Evolutionary conservation across 192 early-diverging fungal genomes (phyloP).

Genomic region (Coemansia guatemalensis): DNA sequence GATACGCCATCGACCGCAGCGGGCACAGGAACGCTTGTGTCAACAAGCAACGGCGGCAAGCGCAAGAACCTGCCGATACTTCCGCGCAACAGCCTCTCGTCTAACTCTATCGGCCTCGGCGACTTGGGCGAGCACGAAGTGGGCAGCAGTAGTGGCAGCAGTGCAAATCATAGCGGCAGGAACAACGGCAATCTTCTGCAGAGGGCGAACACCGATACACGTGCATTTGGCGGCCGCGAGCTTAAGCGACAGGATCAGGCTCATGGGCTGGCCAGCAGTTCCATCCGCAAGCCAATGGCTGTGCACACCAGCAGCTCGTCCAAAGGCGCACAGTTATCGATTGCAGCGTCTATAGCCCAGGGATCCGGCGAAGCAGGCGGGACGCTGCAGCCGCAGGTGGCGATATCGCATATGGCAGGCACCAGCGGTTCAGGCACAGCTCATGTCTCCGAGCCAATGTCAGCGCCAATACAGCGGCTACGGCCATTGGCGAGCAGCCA

Average conservation of each 20-base stretch:
- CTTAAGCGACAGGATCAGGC: conserved; percentile 7
- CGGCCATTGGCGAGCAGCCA: conserved; percentile 33
- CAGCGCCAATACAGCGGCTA: conserved; percentile 38
- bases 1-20: conserved; percentile 8
- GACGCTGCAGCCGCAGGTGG: neutral
- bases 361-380: conserved; percentile 2
- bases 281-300: conserved; percentile 28
- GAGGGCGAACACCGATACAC: conserved; percentile 43
- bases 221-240: conserved; percentile 21
- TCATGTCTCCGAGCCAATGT: conserved; percentile 32
- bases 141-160: conserved; percentile 2
- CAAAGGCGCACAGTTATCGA: conserved; percentile 1
- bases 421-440: conserved; percentile 2
- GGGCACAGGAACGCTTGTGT: conserved; percentile 2
- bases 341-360: conserved; percentile 2
- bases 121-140: neutral
- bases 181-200: conserved; percentile 27
- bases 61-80: conserved; percentile 28
- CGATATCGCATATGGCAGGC: conserved; percentile 21
- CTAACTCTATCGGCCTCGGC: conserved; percentile 25
- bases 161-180: conserved; percentile 1
- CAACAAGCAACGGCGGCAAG: neutral
- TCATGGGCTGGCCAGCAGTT: conserved; percentile 2
- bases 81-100: conserved; percentile 33
- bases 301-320: conserved; percentile 3